Conservation (phyloP, 257 asterid genomes). For the Solanum megistacrolobum region DNA sequence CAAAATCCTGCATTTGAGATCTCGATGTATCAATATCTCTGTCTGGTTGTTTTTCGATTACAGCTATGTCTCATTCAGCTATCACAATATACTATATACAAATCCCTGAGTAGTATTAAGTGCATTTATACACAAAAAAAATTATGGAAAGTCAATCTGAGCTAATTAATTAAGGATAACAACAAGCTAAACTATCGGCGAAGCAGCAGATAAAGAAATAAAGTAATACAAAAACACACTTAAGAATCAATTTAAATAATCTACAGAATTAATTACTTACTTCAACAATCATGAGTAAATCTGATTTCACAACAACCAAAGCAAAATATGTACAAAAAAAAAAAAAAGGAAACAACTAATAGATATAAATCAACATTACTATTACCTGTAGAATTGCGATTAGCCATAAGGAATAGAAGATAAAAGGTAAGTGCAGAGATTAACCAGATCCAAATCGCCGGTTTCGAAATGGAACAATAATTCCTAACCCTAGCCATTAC, state of each 20-base stretch:
- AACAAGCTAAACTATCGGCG: neutral
- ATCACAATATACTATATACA: neutral
- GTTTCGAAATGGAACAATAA: slow-evolving; percentile 23
- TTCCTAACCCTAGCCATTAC: slow-evolving; percentile 25
- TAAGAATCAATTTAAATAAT: neutral
- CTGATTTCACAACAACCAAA: neutral
- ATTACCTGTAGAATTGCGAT: slow-evolving; percentile 31
- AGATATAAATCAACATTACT: neutral
- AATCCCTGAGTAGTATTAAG: neutral
- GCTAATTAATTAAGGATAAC: neutral
- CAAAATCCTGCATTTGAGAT: neutral
- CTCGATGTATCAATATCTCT: neutral
- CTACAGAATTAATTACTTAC: neutral
- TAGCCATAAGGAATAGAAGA: slow-evolving; percentile 41
- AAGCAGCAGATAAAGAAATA: neutral
- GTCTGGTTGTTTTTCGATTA: neutral
- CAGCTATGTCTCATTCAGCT: neutral
- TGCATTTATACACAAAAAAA: neutral
- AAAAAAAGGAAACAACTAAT: neutral
- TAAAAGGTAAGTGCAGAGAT: slow-evolving; percentile 39
- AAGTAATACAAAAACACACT: neutral
- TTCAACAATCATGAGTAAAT: neutral
- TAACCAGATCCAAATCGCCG: slow-evolving; percentile 47
- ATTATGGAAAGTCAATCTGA: neutral
- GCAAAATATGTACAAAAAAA: neutral